phyloP scores from a whole-genome alignment of 148 eudicot genomes.

The Rhododendron williamsianum region DNA sequence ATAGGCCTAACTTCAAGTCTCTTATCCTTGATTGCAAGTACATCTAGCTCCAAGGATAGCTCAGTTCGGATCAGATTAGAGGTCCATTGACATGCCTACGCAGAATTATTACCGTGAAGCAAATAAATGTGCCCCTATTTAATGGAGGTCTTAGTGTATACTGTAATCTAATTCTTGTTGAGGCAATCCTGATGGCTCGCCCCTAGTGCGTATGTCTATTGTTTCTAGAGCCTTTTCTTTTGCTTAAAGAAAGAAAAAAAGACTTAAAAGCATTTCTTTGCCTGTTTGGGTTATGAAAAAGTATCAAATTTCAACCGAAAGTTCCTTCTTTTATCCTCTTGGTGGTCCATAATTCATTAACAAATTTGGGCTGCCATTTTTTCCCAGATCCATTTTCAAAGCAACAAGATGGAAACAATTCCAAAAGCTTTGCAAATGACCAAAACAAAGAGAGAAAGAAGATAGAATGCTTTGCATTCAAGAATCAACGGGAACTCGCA shows the following conservation, averaged over 20 bases:
- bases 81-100: too few species aligned
- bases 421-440: background rate
- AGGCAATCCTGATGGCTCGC: background rate
- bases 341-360: background rate
- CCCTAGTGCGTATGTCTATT: background rate
- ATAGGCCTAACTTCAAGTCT: background rate
- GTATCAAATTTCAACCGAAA: background rate
- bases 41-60: background rate
- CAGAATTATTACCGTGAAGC: background rate
- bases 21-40: background rate
- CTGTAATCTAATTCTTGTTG: background rate
- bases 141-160: background rate
- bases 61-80: background rate
- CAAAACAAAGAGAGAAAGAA: background rate
- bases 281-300: background rate
- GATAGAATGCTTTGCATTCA: too few species aligned
- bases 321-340: background rate
- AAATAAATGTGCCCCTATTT: background rate
- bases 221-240: background rate
- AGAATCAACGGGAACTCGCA: too few species aligned
- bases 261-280: background rate
- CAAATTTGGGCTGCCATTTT: background rate
- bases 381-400: background rate
- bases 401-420: background rate
- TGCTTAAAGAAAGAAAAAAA: conserved; percentile 1